These are phyloP conservation scores for Pseudogymnoascus sp. DNA, from an alignment of 2,329 filamentous ascomycete species.

Conservation along the genomic window DNA sequence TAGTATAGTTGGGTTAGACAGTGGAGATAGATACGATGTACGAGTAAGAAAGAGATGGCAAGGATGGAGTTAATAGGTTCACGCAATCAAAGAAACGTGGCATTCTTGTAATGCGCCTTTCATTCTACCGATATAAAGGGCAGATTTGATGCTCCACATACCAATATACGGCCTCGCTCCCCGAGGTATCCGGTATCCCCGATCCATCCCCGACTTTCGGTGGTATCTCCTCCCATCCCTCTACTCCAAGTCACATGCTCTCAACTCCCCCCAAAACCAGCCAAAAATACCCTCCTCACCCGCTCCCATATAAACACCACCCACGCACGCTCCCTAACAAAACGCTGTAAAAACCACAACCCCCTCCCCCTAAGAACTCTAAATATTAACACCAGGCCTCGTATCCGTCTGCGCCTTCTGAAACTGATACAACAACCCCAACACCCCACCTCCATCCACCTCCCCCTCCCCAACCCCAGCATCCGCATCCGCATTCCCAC, in stretches of 20 bases:
- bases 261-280: background rate
- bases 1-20: no score
- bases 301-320: background rate
- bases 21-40: no score
- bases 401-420: conserved; percentile 52
- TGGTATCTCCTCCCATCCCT: background rate
- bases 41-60: no score
- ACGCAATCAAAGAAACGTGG: no score
- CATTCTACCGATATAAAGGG: background rate
- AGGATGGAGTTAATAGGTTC: no score
- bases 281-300: background rate
- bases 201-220: background rate
- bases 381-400: conserved; percentile 33
- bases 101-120: background rate
- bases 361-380: background rate
- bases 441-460: conserved; percentile 45
- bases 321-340: background rate
- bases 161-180: background rate
- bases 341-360: background rate
- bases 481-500: conserved; percentile 14
- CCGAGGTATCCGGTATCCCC: background rate
- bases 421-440: conserved; percentile 61
- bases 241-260: background rate
- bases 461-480: conserved; percentile 36
- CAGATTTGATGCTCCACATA: background rate